phyloP scores from a whole-genome alignment of 1,284 basidiomycete species.

The Fomitopsis schrenkii region DNA sequence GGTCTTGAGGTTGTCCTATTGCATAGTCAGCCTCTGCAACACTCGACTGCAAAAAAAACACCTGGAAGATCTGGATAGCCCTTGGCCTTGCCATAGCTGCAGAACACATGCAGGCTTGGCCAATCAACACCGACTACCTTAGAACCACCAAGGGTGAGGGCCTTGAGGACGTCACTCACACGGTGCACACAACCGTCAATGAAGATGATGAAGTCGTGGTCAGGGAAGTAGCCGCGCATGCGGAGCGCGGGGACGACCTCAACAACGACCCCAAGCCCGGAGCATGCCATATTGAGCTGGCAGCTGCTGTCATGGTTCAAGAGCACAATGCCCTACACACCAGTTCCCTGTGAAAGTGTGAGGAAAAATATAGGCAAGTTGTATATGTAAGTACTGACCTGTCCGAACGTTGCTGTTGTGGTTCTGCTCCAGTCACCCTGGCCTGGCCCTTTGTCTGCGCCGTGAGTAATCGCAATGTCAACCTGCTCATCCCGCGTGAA shows the following conservation, averaged over 20 bases:
- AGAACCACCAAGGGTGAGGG: constrained; percentile 85
- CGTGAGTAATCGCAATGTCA: not conserved
- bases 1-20: constrained; percentile 87
- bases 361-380: too few species aligned
- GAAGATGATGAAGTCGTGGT: constrained; percentile 80
- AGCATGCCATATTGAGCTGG: constrained; percentile 85
- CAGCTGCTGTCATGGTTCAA: constrained; percentile 92
- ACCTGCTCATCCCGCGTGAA: not conserved
- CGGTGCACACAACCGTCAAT: constrained; percentile 91
- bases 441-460: not conserved
- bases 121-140: constrained; percentile 79
- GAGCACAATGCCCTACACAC: constrained; percentile 81
- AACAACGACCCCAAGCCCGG: constrained; percentile 84
- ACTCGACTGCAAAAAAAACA: constrained; percentile 28
- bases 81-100: constrained; percentile 80
- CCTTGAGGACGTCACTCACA: constrained; percentile 91
- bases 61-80: constrained; percentile 72
- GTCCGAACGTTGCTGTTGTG: not conserved
- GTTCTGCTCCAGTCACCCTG: not conserved
- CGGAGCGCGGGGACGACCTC: constrained; percentile 77
- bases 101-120: constrained; percentile 86
- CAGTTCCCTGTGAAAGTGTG: constrained; percentile 28
- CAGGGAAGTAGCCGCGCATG: constrained; percentile 55
- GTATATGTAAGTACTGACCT: not conserved
- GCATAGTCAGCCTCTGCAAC: constrained; percentile 6